Base-by-base conservation (phyloP, 2,329 filamentous ascomycete species). In the Xylariaceae sp. region DNA sequence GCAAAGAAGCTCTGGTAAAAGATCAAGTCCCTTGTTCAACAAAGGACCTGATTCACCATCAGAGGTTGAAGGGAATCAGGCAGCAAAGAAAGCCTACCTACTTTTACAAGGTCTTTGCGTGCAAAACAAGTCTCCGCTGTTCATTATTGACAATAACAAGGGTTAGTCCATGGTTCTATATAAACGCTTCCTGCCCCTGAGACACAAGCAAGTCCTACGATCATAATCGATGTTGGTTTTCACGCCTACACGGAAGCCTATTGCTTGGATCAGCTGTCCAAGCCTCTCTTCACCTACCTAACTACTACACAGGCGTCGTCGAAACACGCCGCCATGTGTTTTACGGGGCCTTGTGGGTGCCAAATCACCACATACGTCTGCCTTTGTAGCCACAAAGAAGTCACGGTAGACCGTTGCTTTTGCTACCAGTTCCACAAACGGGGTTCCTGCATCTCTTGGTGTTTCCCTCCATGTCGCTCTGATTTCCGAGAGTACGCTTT, bases 321-420 rank as follows among this genome's bases (percentile, higher is more conserved):
- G 41, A 41, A 55, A 52, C 15, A 56, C 30, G 8, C 10, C 35
- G 9, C 7, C 30, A 47, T 56, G 48, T 45, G 41, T 45, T 45
- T 45, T 6, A n/a, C 13, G 41, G n/a, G 41, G 13, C 68, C 66
- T 64, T 69, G 67, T 47, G 57, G 55, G 6, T 70, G 68, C 35
- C 51, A 55, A 49, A 62, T 60, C 17, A 48, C 52, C 6, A 66
- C 65, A 2, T 55, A 61, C 34, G 56, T 65, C 17, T 67, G 63
- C 54, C 53, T 50, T n/a, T 70, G 68, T n/a, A 41, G 61, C 4
- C 68, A 70, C 57, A 68, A 67, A 41, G 64, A 69, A 50, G 56
- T 65, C 3, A 55, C 53, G 7, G 23, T 61, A 30, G 37, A 63
- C 8, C 56, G 57, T 8, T 71, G 68, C 39, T 62, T 60, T 53